Percentiles rank a stretch among this genome's conserved stretches.
These are phyloP conservation scores for Kurtzmaniella quercitrusa DNA, from an alignment of 1,139 yeast genomes.

Conservation along the genomic window DNA sequence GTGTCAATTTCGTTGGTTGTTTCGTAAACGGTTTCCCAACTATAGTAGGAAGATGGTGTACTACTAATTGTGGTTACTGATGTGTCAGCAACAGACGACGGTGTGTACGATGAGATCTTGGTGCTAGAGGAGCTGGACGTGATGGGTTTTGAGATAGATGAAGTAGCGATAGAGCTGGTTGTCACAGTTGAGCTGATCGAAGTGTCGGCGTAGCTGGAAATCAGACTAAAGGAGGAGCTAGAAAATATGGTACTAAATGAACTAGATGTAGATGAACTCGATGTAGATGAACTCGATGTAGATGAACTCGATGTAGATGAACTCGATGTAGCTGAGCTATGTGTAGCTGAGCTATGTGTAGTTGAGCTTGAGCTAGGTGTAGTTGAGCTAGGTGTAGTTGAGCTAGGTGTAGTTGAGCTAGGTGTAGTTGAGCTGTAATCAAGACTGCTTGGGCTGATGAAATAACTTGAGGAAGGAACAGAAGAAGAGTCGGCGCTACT, in stretches of 20 bases:
- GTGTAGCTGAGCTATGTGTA: background rate
- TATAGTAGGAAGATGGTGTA: background rate
- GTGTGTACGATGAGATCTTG: too few species aligned
- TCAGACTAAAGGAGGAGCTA: too few species aligned
- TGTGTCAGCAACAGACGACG: background rate
- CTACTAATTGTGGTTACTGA: background rate
- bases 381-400: background rate
- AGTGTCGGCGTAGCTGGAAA: too few species aligned
- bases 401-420: background rate
- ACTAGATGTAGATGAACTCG: background rate
- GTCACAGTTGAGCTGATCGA: background rate
- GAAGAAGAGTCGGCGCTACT: too few species aligned
- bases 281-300: too few species aligned
- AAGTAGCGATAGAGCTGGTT: background rate
- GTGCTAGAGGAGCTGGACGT: background rate
- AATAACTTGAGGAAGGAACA: too few species aligned
- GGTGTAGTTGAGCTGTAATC: background rate
- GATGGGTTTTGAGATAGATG: background rate
- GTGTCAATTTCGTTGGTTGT: constrained; percentile 1
- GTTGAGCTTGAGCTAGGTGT: background rate
- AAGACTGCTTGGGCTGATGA: too few species aligned
- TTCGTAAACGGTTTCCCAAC: background rate
- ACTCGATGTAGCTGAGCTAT: too few species aligned
- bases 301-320: too few species aligned
- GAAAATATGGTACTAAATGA: too few species aligned